phyloP scores from a whole-genome alignment of 2,329 filamentous ascomycete genomes.

The Fulvia fulva region DNA sequence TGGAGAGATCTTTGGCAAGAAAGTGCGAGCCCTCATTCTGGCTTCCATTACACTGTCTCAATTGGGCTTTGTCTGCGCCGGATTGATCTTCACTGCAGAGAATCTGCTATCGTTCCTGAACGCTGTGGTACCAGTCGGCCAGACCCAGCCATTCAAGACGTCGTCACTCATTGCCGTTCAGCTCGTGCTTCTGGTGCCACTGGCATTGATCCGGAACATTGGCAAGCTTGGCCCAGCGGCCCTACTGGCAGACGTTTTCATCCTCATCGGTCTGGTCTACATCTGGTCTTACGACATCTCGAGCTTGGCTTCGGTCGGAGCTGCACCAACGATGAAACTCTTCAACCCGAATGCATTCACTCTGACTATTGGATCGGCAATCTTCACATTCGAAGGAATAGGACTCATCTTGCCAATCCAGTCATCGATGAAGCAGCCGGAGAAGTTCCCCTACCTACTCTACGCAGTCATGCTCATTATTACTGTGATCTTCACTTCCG shows the following conservation, averaged over 20 bases:
- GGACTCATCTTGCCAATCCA: slow-evolving; percentile 73
- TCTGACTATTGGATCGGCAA: slow-evolving; percentile 67
- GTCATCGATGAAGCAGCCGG: slow-evolving; percentile 67
- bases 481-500: slow-evolving; percentile 67
- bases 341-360: slow-evolving; percentile 69
- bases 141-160: slow-evolving; percentile 48
- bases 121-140: slow-evolving; percentile 52
- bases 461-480: slow-evolving; percentile 69
- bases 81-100: slow-evolving; percentile 73
- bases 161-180: slow-evolving; percentile 63
- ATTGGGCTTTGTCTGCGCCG: slow-evolving; percentile 73
- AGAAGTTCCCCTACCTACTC: slow-evolving; percentile 63
- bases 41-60: slow-evolving; percentile 69
- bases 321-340: slow-evolving; percentile 58
- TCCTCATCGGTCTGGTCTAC: slow-evolving; percentile 65
- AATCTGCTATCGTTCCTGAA: slow-evolving; percentile 65
- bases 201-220: slow-evolving; percentile 70
- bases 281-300: slow-evolving; percentile 69
- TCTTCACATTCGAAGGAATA: slow-evolving; percentile 77
- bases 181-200: slow-evolving; percentile 60
- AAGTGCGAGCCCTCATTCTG: slow-evolving; percentile 63
- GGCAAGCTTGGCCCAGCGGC: slow-evolving; percentile 68
- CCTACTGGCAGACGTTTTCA: slow-evolving; percentile 67
- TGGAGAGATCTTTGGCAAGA: slow-evolving; percentile 59
- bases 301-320: slow-evolving; percentile 52